Conservation (phyloP, 2,329 filamentous ascomycete species). For the Rhexocercosporidium sp. region DNA sequence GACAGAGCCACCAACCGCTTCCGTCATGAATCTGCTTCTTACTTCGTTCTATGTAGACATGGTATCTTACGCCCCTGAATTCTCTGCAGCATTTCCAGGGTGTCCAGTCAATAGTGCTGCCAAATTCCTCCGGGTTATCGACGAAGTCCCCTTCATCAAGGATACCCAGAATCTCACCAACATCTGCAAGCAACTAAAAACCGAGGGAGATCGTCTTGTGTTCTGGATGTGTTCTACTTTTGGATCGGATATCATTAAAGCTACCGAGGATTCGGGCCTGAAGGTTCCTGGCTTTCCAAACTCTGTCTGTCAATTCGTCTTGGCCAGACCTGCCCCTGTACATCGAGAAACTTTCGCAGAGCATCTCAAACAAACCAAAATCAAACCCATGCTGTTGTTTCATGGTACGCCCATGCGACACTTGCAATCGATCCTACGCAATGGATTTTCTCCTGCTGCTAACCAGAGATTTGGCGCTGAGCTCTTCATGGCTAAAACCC, state of each 20-base stretch:
- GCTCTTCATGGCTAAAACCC: slow-evolving; percentile 9
- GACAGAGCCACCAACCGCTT: not conserved
- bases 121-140: not conserved
- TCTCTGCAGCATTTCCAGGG: not conserved
- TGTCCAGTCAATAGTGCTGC: not conserved
- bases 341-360: not conserved
- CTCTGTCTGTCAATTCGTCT: not conserved
- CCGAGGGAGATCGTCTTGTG: not conserved
- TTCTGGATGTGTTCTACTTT: not conserved
- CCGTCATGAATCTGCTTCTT: slow-evolving; percentile 4
- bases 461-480: not conserved
- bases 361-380: not conserved
- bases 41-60: not conserved
- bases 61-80: not conserved
- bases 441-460: not conserved
- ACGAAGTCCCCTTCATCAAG: not conserved
- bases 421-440: not conserved
- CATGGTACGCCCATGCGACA: not conserved
- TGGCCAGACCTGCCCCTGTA: not conserved
- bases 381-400: not conserved
- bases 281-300: not conserved
- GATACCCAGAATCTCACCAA: not conserved
- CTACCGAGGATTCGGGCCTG: not conserved
- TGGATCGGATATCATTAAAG: not conserved
- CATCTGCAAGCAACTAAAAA: not conserved